A percentile compares a stretch with the other conserved stretches of the same genome.
Conservation (phyloP, 768 basidiomycete species). For the Termitomyces sp. region DNA sequence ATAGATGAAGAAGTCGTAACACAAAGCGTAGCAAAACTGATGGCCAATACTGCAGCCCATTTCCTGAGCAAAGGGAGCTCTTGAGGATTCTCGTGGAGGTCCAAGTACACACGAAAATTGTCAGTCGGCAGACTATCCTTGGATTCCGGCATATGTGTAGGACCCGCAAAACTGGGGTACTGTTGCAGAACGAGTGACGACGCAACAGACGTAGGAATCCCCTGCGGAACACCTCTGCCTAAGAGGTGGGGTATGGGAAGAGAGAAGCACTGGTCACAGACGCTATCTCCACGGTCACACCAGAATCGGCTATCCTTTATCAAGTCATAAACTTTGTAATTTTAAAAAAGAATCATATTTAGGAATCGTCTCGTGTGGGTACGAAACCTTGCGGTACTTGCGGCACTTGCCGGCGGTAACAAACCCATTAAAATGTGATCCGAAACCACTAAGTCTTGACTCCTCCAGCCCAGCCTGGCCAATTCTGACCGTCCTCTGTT, state of each 20-base stretch:
- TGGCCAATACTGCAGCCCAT: slow-evolving; percentile 42
- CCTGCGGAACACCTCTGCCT: not conserved
- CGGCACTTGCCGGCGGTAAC: slow-evolving; percentile 12
- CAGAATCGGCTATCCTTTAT: slow-evolving; percentile 1
- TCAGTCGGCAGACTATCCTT: slow-evolving; percentile 4
- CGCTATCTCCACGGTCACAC: slow-evolving; percentile 6
- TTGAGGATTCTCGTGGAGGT: slow-evolving; percentile 36
- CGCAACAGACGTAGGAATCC: slow-evolving; percentile 5
- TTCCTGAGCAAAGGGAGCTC: slow-evolving; percentile 32
- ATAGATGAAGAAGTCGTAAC: slow-evolving; percentile 53
- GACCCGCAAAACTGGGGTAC: not conserved
- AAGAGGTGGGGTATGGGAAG: slow-evolving; percentile 4
- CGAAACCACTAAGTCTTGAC: not conserved
- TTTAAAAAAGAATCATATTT: not conserved
- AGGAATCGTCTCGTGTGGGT: not conserved
- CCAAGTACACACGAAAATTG: slow-evolving; percentile 29
- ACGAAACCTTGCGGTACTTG: slow-evolving; percentile 4
- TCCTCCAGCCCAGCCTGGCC: too few relatives aligned
- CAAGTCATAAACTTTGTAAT: not conserved
- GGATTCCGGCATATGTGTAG: not conserved
- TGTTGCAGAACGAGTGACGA: slow-evolving; percentile 9
- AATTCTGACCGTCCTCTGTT: too few relatives aligned
- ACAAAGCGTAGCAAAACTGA: slow-evolving; percentile 41
- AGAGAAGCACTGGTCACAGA: not conserved
- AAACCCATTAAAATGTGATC: not conserved